Percentiles rank a stretch among this genome's conserved stretches.
Conservation (phyloP, 129 eudicot genomes). For the Flaveria linearis region DNA sequence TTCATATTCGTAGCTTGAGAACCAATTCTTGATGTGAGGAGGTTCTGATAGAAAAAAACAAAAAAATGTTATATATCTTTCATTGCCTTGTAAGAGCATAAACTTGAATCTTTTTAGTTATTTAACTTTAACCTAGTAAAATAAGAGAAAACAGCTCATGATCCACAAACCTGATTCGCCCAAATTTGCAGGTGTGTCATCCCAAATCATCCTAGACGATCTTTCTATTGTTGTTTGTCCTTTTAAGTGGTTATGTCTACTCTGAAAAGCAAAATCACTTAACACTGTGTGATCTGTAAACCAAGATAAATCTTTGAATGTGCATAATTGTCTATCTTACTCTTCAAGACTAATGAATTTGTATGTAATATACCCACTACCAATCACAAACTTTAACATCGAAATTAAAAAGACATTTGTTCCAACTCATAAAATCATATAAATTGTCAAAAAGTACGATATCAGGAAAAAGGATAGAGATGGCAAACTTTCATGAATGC, state of each 20-base stretch:
- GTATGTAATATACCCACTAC: neutral
- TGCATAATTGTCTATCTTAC: neutral
- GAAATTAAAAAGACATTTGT: neutral
- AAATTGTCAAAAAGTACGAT: neutral
- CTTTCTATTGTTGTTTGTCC: neutral
- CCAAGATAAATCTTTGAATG: no score
- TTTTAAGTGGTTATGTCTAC: neutral
- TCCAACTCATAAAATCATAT: neutral
- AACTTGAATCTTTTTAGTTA: neutral
- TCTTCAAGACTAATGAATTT: neutral
- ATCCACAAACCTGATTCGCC: conserved; percentile 4
- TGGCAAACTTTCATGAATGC: neutral
- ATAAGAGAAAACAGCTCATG: neutral
- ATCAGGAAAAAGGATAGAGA: neutral
- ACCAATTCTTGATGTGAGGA: conserved; percentile 65
- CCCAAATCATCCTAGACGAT: neutral
- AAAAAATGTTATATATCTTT: conserved; percentile 1
- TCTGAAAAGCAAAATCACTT: neutral
- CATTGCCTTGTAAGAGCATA: neutral
- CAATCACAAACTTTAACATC: neutral
- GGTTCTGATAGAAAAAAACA: conserved; percentile 52
- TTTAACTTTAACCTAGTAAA: neutral
- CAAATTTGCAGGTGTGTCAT: neutral
- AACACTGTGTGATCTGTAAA: neutral
- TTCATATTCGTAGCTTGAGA: conserved; percentile 74